phyloP scores from a whole-genome alignment of 2,329 filamentous ascomycete species.

The Alternaria sp. region DNA sequence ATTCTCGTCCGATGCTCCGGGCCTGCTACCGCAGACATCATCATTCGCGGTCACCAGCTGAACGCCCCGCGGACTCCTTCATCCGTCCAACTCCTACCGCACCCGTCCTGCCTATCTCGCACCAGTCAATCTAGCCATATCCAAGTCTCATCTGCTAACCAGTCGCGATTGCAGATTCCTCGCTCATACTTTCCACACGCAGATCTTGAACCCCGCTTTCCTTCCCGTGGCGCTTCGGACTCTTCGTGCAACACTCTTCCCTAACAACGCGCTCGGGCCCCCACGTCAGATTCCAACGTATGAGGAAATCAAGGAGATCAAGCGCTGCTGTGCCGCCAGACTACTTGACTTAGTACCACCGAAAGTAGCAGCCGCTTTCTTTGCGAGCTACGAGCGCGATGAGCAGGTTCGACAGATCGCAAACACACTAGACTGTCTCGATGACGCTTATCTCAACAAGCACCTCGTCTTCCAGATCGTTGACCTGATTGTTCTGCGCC shows the following conservation, averaged over 20 bases:
- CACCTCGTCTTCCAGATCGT: conserved; percentile 84
- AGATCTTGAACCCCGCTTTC: conserved; percentile 52
- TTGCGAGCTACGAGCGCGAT: conserved; percentile 50
- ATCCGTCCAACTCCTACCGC: conserved; percentile 8
- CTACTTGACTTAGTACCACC: conserved; percentile 57
- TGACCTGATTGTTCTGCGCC: conserved; percentile 78
- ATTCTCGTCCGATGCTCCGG: conserved; percentile 5
- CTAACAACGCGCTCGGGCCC: conserved; percentile 77
- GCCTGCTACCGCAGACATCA: conserved; percentile 4
- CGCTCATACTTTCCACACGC: conserved; percentile 52
- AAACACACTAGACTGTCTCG: conserved; percentile 73
- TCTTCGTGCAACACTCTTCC: conserved; percentile 81
- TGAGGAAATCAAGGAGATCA: conserved; percentile 67
- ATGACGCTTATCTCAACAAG: conserved; percentile 89
- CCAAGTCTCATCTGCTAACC: conserved; percentile 35
- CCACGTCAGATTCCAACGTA: conserved; percentile 65
- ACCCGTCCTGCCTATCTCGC: conserved; percentile 25
- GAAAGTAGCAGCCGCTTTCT: conserved; percentile 46
- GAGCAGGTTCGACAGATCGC: conserved; percentile 66
- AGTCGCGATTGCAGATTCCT: conserved; percentile 50
- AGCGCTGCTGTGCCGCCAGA: conserved; percentile 70
- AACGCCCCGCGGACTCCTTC: conserved; percentile 30
- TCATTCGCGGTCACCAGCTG: conserved; percentile 27
- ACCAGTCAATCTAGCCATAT: conserved; percentile 30
- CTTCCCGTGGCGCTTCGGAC: conserved; percentile 64